Evolutionary conservation across 352 stramenopile species (phyloP).

Genomic region (Globisporangium cederbergense): DNA sequence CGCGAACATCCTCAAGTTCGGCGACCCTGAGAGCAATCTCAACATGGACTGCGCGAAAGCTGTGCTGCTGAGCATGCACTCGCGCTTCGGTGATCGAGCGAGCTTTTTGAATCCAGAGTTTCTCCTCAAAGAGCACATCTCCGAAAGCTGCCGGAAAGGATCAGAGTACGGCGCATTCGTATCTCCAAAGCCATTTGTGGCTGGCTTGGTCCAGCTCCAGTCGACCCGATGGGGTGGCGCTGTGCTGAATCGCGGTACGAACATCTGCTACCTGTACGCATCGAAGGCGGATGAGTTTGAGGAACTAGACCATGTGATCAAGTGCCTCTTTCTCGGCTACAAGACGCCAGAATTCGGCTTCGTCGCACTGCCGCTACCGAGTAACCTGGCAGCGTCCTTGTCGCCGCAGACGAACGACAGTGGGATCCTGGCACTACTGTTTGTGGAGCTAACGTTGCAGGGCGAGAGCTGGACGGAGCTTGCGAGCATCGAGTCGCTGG

Average conservation of each 20-base stretch:
- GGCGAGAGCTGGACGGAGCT: constrained; percentile 2
- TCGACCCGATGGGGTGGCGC: constrained; percentile 9
- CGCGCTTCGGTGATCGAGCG: not conserved
- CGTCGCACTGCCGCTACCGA: not conserved
- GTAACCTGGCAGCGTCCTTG: not conserved
- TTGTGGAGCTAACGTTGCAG: constrained; percentile 9
- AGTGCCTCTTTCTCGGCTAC: not conserved
- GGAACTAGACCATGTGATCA: not conserved
- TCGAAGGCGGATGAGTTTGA: not conserved
- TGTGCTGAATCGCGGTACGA: not conserved
- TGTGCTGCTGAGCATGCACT: constrained; percentile 2
- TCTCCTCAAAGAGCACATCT: not conserved
- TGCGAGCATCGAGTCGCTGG: not conserved
- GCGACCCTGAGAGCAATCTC: not conserved
- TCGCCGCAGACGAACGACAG: constrained; percentile 1
- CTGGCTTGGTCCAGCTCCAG: constrained; percentile 6
- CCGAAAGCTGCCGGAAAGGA: not conserved
- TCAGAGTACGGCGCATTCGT: constrained; percentile 13
- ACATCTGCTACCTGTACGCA: constrained; percentile 5
- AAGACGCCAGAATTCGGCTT: not conserved
- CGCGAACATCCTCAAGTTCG: constrained; percentile 7
- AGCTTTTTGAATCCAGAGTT: constrained; percentile 8
- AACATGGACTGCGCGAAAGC: constrained; percentile 15
- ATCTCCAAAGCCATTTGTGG: not conserved
- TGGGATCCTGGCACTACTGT: constrained; percentile 14